Evolutionary conservation across 2,329 filamentous ascomycete species (phyloP), one percentile per base, ranked within the genome.

Genomic region (Diaporthe sp.): DNA sequence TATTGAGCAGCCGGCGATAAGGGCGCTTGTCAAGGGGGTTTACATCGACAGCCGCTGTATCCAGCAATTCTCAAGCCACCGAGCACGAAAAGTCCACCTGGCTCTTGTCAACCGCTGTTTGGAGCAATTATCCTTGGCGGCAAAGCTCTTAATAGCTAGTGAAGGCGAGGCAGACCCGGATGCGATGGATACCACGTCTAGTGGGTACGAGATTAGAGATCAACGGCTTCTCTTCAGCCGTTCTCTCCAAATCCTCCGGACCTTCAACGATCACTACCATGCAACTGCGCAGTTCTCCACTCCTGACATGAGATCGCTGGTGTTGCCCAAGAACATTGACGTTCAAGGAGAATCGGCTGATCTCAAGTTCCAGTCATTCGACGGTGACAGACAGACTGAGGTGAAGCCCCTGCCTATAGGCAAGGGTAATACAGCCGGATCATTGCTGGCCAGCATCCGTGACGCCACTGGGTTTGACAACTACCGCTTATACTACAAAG

Each of bases 281-380:
- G 87, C 86, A 35, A 91, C 90, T 73, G 86, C 90, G 4, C 88
- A 89, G 61, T 90, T 92, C 76, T 87, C 90, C 9, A 87, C 89
- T 12, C 90, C 92, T 1, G 90, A 91, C 75, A 80, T 90, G 70
- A 84, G 88, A 74, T 86, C 88, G 12, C 81, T 90, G 35, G 88
- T 92, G 67, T 83, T 89, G 3, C 83, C 87, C 40, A 83, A 85
- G 5, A 86, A 89, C 0, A 86, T 88, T 45, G 82, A 87, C 47
- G 82, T 92, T 0, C 89, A 89, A 77, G 94, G 94, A 9, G 90
- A 93, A 50, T 84, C 88, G 3, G 87, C 95, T 1, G 89, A 90
- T 68, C 87, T 97, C 25, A 92, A 91, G 69, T 96, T 94, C 79
- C 94, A 96, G 82, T 91, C 91, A 2, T 95, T 95, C 78, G 90